These are phyloP conservation scores for Saccharomyces hybrid DNA, from an alignment of 1,139 yeast species.

Conservation along the genomic window DNA sequence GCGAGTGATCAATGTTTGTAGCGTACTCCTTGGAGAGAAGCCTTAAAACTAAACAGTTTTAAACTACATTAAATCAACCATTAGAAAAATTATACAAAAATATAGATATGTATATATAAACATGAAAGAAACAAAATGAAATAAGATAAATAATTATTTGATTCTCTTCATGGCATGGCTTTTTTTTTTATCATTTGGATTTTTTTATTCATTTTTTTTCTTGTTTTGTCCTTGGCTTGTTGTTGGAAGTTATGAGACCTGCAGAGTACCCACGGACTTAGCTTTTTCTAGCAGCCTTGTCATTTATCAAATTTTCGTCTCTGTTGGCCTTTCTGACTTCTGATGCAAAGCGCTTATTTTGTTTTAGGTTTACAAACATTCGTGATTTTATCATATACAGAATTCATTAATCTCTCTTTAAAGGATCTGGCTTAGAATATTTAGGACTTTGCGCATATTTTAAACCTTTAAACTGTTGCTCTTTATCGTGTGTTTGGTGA, in stretches of 20 bases:
- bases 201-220: neutral
- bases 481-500: conserved; percentile 36
- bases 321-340: too few relatives aligned
- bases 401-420: conserved; percentile 30
- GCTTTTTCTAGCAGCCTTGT: too few relatives aligned
- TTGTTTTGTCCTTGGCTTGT: neutral
- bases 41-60: neutral
- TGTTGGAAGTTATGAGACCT: too few relatives aligned
- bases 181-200: neutral
- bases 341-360: neutral
- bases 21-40: too few relatives aligned
- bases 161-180: neutral
- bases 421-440: conserved; percentile 28
- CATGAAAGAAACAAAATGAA: neutral
- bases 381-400: neutral
- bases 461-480: conserved; percentile 40
- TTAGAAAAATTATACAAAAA: neutral
- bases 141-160: neutral
- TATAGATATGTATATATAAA: neutral
- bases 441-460: conserved; percentile 29
- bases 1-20: conserved; percentile 5
- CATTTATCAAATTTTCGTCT: too few relatives aligned
- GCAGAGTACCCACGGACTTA: too few relatives aligned
- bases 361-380: neutral
- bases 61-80: neutral